phyloP scores from a whole-genome alignment of 371 early-diverging fungal species.

The Lichtheimia ramosa region DNA sequence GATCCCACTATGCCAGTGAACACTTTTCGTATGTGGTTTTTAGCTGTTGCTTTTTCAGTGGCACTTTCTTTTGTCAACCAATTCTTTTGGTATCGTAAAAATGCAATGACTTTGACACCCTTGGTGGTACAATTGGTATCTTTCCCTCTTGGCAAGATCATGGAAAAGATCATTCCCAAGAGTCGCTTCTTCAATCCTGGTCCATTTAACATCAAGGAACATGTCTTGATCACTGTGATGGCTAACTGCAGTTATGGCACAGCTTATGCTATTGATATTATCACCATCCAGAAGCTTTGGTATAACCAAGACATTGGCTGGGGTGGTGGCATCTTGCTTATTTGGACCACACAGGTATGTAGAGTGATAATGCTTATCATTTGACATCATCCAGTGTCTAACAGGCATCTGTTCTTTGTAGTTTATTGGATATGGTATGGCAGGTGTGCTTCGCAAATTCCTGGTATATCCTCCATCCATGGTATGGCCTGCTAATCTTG shows the following conservation, averaged over 20 bases:
- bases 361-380: too few species aligned
- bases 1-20: slow-evolving; percentile 67
- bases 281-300: slow-evolving; percentile 64
- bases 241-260: slow-evolving; percentile 54
- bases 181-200: slow-evolving; percentile 65
- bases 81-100: slow-evolving; percentile 76
- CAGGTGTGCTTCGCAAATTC: slow-evolving; percentile 74
- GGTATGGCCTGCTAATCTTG: slow-evolving; percentile 83
- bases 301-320: slow-evolving; percentile 64
- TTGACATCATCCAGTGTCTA: not conserved
- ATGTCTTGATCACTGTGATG: slow-evolving; percentile 74
- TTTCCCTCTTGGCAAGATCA: slow-evolving; percentile 64
- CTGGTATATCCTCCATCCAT: slow-evolving; percentile 84
- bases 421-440: slow-evolving; percentile 78
- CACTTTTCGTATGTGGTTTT: slow-evolving; percentile 75
- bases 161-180: slow-evolving; percentile 51
- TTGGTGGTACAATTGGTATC: slow-evolving; percentile 61
- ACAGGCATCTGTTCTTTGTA: not conserved
- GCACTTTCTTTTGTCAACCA: slow-evolving; percentile 74
- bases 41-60: slow-evolving; percentile 65
- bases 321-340: slow-evolving; percentile 57
- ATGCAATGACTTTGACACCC: slow-evolving; percentile 45
- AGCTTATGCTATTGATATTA: slow-evolving; percentile 78
- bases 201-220: slow-evolving; percentile 87
- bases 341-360: slow-evolving; percentile 70